Evolutionary conservation across 352 stramenopile genomes (phyloP).

Genomic region (Phytophthora capsici): DNA sequence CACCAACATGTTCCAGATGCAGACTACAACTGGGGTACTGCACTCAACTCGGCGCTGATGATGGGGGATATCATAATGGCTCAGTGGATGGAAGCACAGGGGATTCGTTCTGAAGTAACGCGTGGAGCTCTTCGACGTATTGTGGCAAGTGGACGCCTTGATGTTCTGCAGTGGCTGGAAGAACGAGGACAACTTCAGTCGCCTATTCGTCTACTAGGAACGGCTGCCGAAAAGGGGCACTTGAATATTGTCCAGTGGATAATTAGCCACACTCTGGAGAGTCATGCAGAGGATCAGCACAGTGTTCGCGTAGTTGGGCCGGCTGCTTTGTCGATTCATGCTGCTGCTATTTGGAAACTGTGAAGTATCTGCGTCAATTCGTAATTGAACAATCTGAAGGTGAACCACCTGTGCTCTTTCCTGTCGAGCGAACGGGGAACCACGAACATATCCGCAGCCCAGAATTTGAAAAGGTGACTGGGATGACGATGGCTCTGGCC

Average conservation of each 20-base stretch:
- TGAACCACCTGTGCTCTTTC: not conserved
- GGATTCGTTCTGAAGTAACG: not conserved
- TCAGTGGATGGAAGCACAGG: constrained; percentile 11
- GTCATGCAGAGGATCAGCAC: not conserved
- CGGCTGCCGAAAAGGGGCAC: constrained; percentile 16
- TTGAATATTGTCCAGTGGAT: constrained; percentile 17
- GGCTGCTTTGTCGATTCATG: constrained; percentile 1
- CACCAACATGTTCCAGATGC: constrained; percentile 3
- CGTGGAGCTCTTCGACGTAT: not conserved
- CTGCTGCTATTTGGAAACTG: constrained; percentile 8
- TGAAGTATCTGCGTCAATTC: constrained; percentile 17
- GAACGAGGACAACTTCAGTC: not conserved
- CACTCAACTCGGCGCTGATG: not conserved
- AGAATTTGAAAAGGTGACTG: not conserved
- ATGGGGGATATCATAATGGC: constrained; percentile 29
- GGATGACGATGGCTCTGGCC: constrained; percentile 2
- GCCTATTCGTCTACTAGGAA: not conserved
- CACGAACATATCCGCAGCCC: not conserved
- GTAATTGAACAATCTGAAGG: not conserved
- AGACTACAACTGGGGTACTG: not conserved
- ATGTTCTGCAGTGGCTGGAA: constrained; percentile 15
- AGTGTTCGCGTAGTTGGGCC: not conserved
- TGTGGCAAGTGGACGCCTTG: constrained; percentile 5
- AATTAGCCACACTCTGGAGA: not conserved
- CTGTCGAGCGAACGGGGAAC: not conserved